Evolutionary conservation across 805 yeast species (phyloP), one percentile per base, ranked within the genome.

Genomic region (Kuraishia molischiana): DNA sequence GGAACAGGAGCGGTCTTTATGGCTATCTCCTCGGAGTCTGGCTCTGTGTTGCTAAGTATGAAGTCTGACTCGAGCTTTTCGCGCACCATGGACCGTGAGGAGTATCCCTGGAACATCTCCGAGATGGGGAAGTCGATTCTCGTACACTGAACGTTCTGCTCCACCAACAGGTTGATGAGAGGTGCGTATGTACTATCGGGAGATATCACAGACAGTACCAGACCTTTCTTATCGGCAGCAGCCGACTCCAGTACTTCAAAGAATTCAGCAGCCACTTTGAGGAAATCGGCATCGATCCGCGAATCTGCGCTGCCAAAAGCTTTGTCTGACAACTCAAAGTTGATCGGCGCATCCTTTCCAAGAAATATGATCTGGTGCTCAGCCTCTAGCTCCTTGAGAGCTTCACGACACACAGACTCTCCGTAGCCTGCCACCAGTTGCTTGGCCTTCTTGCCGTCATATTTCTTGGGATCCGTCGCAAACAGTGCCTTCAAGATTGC

Each of bases 21-120:
- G 14, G 48, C 44, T 6, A 44, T 29, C 39, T 48, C 38, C 34
- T 44, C 37, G 4, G 40, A 19, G 15, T 36, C 20, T 19, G 36
- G 26, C 19, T 50, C 39, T 21, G 20, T 22, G 15, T 41, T 35
- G 8, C 61, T 58, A 18, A 69, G 52, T 18, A 73, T 65, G 19
- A 77, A 74, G 51, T 74, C 95, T 52, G 77, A 80, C 49, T 71
- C 85, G 35, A 73, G 68, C 53, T 67, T 78, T 31, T 68, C 74
- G 44, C 79, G 74, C 43, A 85, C 94, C 30, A 84, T 71, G 15
- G 74, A 64, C 43, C 95, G 69, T 1, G 95, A 82, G 29, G 80
- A 81, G 52, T 87, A 89, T 10, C 85, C 79, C 26, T 68, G 64
- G 37, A 72, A 65, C n/a, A 69, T 53, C 17, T 56, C 55, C 13